Conservation (phyloP, 768 basidiomycete genomes). For the Kwoniella sp. region DNA sequence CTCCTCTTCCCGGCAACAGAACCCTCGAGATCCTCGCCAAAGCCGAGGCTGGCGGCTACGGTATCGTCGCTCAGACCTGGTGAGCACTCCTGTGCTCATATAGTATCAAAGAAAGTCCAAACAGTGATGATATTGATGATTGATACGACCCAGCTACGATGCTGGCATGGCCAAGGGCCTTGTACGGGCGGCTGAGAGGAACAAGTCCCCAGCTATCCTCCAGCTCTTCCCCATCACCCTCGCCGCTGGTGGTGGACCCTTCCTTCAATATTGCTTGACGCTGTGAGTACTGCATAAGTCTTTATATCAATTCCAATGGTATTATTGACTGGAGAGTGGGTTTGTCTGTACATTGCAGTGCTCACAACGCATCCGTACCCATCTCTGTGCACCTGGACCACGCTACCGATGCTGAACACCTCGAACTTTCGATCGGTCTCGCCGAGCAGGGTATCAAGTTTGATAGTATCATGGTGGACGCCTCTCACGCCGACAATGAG, state of each 20-base stretch:
- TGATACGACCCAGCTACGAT: slow-evolving; percentile 48
- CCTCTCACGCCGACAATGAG: slow-evolving; percentile 54
- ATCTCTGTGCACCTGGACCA: slow-evolving; percentile 56
- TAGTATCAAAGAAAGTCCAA: too few species aligned
- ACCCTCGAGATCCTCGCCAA: slow-evolving; percentile 54
- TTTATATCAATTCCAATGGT: too few species aligned
- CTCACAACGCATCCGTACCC: slow-evolving; percentile 55
- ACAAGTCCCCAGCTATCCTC: slow-evolving; percentile 54
- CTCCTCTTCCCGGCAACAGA: slow-evolving; percentile 45
- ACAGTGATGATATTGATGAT: too few species aligned
- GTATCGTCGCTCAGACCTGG: slow-evolving; percentile 51
- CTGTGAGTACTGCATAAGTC: slow-evolving; percentile 33
- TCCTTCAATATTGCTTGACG: slow-evolving; percentile 51
- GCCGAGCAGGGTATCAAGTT: slow-evolving; percentile 56
- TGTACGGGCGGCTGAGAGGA: slow-evolving; percentile 54
- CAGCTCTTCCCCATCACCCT: slow-evolving; percentile 55
- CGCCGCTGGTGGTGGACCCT: slow-evolving; percentile 45
- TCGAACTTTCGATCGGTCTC: slow-evolving; percentile 53
- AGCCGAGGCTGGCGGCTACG: slow-evolving; percentile 53
- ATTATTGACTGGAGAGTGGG: too few species aligned
- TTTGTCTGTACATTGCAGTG: slow-evolving; percentile 24
- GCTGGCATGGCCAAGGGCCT: slow-evolving; percentile 48
- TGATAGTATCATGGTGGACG: slow-evolving; percentile 57
- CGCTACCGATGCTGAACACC: slow-evolving; percentile 54
- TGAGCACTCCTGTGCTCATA: too few species aligned